Base-by-base conservation (phyloP, 495 filamentous ascomycete genomes). In the Jackrogersella multiformis region DNA sequence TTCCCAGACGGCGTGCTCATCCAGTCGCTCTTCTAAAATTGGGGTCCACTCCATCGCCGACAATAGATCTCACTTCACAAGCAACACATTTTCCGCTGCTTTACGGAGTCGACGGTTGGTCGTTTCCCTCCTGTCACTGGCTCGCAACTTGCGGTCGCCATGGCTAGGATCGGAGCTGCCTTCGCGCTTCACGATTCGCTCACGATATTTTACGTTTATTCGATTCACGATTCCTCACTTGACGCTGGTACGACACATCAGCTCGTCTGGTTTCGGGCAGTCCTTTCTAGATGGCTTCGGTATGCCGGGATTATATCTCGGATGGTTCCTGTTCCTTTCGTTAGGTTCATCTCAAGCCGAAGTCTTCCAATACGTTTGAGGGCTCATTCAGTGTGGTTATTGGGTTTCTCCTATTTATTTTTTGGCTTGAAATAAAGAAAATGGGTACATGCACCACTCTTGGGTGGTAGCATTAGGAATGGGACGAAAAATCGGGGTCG, bases 131-230 rank as follows among this genome's bases (percentile, higher is more conserved):
- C 21, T 7, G 24, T 16, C 48, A 5, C n/a, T 54, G n/a, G 4
- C 12, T 12, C 15, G 26, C 21, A 6, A 23, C 23, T 42, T 30
- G n/a, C 20, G 21, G 34, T 45, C 28, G 1, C 18, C 16, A 30
- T 39, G 32, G 16, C 13, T 34, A 18, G 51, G 34, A 28, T n/a
- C 30, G 26, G 42, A 24, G 34, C 38, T 57, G 26, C 28, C 38
- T n/a, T 35, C 51, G 26, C 32, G 44, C 15, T 56, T 56, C 36
- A 65, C 52, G 67, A 52, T 57, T 46, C 24, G 9, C 49, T 69
- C 44, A 70, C 61, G 67, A 70, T 58, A n/a, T 61, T 35, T 66
- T 66, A 70, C 67, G 67, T 70, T 69, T 61, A 57, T 70, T 70
- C 61, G 56, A 57, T 65, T 70, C 67, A 70, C 30, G 61, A 58